Percentiles rank a stretch among this genome's conserved stretches.
These are phyloP conservation scores for Daldinia loculata DNA, from an alignment of 495 filamentous ascomycete genomes.

Conservation along the genomic window DNA sequence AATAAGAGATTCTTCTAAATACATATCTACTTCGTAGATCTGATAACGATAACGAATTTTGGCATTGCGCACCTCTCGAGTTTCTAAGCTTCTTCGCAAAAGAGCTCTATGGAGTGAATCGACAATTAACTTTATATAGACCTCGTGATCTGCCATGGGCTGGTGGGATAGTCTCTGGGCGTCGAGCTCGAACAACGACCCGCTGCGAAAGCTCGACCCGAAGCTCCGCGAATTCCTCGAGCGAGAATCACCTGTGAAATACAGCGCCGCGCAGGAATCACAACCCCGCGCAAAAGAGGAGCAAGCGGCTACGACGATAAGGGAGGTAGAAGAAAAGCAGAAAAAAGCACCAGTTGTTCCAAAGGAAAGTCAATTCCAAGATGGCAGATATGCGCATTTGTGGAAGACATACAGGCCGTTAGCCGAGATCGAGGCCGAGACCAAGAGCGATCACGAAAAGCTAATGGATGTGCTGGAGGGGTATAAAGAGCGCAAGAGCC, in stretches of 20 bases:
- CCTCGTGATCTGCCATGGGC: constrained; percentile 61
- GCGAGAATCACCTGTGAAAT: constrained; percentile 81
- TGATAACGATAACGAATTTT: constrained; percentile 39
- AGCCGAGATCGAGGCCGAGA: constrained; percentile 65
- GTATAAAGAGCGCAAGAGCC: constrained; percentile 80
- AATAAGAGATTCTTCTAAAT: too few relatives aligned
- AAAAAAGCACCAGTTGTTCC: constrained; percentile 37
- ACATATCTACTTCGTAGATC: too few relatives aligned
- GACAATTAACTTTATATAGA: not conserved
- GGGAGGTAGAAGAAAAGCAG: not conserved
- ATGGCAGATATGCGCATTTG: constrained; percentile 92
- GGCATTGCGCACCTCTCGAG: constrained; percentile 14
- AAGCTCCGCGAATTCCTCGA: constrained; percentile 84
- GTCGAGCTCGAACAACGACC: constrained; percentile 63
- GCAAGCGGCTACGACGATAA: not conserved
- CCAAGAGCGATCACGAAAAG: constrained; percentile 75
- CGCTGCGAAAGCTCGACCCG: constrained; percentile 84
- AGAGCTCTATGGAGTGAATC: constrained; percentile 9
- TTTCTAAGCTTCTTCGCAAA: not conserved
- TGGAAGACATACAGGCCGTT: constrained; percentile 88
- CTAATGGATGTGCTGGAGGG: constrained; percentile 78
- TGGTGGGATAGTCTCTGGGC: constrained; percentile 68
- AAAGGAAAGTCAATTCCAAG: constrained; percentile 59
- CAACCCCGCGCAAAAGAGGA: constrained; percentile 12
- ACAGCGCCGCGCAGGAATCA: constrained; percentile 50